These are phyloP conservation scores for Ocimum tenuiflorum DNA, from an alignment of 257 asterid species.

Conservation along the genomic window DNA sequence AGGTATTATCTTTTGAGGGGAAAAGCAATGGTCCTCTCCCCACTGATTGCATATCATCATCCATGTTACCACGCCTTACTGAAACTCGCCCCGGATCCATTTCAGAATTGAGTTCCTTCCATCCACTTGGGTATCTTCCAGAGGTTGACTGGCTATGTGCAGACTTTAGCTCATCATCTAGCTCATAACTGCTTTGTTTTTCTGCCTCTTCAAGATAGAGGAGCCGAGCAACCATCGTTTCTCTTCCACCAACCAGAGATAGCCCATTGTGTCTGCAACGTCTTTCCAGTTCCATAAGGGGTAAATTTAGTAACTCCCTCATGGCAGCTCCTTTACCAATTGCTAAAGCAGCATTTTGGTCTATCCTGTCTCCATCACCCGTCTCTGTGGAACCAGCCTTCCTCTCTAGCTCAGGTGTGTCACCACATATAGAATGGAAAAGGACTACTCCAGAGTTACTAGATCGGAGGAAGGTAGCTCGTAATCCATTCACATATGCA, in stretches of 20 bases:
- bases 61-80: constrained; percentile 42
- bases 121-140: constrained; percentile 40
- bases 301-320: constrained; percentile 65
- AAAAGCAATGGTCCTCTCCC: constrained; percentile 35
- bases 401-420: constrained; percentile 74
- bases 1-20: constrained; percentile 27
- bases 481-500: constrained; percentile 82
- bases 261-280: constrained; percentile 87
- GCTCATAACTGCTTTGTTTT: constrained; percentile 65
- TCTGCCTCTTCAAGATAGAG: constrained; percentile 92
- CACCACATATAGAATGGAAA: constrained; percentile 89
- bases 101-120: constrained; percentile 44
- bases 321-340: constrained; percentile 91
- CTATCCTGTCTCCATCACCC: constrained; percentile 38
- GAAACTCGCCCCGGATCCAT: constrained; percentile 36
- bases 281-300: constrained; percentile 75
- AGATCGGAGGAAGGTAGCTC: constrained; percentile 86
- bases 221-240: constrained; percentile 87
- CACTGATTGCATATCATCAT: constrained; percentile 34
- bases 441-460: constrained; percentile 70
- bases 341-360: constrained; percentile 82
- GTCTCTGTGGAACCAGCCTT: constrained; percentile 44
- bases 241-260: constrained; percentile 84
- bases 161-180: constrained; percentile 62
- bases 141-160: constrained; percentile 53